Evolutionary conservation across 1,284 basidiomycete genomes (phyloP).

Genomic region (Leccinum angustisporum): DNA sequence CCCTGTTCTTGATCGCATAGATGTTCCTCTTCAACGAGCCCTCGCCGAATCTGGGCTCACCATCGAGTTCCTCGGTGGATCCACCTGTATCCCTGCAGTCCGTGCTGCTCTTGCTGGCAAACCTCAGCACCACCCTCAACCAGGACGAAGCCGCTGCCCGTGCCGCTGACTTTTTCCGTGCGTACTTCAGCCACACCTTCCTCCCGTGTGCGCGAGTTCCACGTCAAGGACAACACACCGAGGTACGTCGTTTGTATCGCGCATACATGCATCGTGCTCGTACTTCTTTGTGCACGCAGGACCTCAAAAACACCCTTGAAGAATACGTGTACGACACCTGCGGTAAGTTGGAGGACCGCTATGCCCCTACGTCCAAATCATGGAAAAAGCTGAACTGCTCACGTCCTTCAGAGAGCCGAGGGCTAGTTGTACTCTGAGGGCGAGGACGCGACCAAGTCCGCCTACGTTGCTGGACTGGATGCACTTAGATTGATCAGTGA

Average conservation of each 20-base stretch:
- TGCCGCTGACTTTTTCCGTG: too few relatives aligned
- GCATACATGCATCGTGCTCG: background rate
- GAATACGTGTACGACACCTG: slow-evolving; percentile 96
- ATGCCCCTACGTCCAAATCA: slow-evolving; percentile 78
- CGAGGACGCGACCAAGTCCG: slow-evolving; percentile 91
- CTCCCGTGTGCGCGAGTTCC: too few relatives aligned
- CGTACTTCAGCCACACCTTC: too few relatives aligned
- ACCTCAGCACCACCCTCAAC: too few relatives aligned
- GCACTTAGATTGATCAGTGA: slow-evolving; percentile 81
- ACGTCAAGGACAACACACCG: slow-evolving; percentile 66
- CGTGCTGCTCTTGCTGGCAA: too few relatives aligned
- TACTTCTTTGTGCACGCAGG: slow-evolving; percentile 43
- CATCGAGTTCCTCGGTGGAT: too few relatives aligned
- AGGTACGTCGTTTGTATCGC: slow-evolving; percentile 50
- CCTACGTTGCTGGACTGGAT: slow-evolving; percentile 80
- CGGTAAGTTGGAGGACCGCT: slow-evolving; percentile 86
- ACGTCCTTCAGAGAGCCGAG: slow-evolving; percentile 74
- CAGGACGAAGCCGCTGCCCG: too few relatives aligned
- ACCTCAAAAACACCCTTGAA: slow-evolving; percentile 97
- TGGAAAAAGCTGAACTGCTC: slow-evolving; percentile 61
- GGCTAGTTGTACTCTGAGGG: slow-evolving; percentile 96
- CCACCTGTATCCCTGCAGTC: too few relatives aligned
- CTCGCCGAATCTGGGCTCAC: too few relatives aligned
- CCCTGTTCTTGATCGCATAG: too few relatives aligned
- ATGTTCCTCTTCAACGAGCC: too few relatives aligned